Evolutionary conservation across 352 stramenopile species (phyloP).

Genomic region (Elongisporangium senticosum): DNA sequence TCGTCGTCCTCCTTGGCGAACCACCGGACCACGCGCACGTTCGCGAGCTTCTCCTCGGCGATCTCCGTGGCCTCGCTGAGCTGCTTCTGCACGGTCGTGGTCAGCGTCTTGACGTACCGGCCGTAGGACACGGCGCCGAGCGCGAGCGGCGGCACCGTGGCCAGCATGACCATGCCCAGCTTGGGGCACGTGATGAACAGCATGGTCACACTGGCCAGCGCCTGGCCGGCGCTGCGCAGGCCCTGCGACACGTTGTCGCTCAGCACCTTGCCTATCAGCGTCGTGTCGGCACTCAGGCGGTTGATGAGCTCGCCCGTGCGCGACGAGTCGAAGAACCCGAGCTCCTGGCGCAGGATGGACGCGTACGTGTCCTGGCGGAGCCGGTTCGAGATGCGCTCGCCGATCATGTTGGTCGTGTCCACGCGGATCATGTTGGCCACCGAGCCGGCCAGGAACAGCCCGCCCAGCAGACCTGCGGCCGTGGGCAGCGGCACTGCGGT

Average conservation of each 20-base stretch:
- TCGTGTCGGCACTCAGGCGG: slow-evolving; percentile 86
- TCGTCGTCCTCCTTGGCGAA: slow-evolving; percentile 83
- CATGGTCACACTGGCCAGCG: slow-evolving; percentile 81
- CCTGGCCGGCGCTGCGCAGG: slow-evolving; percentile 78
- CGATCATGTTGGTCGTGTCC: slow-evolving; percentile 83
- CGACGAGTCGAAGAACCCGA: slow-evolving; percentile 88
- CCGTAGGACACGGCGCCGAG: slow-evolving; percentile 86
- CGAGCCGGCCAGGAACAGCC: slow-evolving; percentile 62
- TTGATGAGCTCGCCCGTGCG: slow-evolving; percentile 91
- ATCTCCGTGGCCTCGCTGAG: slow-evolving; percentile 89
- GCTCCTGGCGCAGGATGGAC: slow-evolving; percentile 82
- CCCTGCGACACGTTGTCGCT: slow-evolving; percentile 85
- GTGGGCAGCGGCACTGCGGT: slow-evolving; percentile 28
- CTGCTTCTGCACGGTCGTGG: slow-evolving; percentile 86
- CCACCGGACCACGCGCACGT: slow-evolving; percentile 91
- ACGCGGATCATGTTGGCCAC: slow-evolving; percentile 70
- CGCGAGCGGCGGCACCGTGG: slow-evolving; percentile 89
- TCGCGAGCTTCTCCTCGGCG: slow-evolving; percentile 90
- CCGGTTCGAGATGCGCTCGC: slow-evolving; percentile 76
- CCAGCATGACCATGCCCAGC: slow-evolving; percentile 88
- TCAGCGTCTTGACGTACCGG: slow-evolving; percentile 79
- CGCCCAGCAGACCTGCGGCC: slow-evolving; percentile 50
- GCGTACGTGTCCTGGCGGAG: slow-evolving; percentile 75
- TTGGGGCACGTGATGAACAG: slow-evolving; percentile 89
- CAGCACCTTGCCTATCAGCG: slow-evolving; percentile 89